Conservation (phyloP, 2,329 filamentous ascomycete species). For the Aspergillus pseudonomiae region DNA sequence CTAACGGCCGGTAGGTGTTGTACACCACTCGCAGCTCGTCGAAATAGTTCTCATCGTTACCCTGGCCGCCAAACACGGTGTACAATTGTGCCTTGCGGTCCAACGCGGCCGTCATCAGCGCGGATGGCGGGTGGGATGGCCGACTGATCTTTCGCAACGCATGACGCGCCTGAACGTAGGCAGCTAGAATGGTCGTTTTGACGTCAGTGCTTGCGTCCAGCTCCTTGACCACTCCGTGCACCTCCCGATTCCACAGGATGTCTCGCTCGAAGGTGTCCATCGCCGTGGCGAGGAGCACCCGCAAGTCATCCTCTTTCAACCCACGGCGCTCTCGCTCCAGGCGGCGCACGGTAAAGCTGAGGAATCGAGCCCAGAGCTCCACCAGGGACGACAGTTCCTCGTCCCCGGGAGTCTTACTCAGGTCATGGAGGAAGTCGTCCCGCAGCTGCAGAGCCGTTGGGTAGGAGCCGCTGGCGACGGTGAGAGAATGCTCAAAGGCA, state of each 20-base stretch:
- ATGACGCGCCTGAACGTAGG: not conserved
- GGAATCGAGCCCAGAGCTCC: slow-evolving; percentile 18
- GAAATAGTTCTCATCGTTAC: slow-evolving; percentile 31
- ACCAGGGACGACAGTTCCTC: slow-evolving; percentile 13
- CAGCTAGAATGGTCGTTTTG: not conserved
- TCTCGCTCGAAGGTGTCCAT: slow-evolving; percentile 12
- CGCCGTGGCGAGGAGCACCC: not conserved
- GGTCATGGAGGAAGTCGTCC: slow-evolving; percentile 18
- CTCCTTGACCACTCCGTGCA: slow-evolving; percentile 13
- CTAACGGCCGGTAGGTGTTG: slow-evolving; percentile 22
- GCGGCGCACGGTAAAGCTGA: slow-evolving; percentile 16
- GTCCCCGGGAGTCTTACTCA: slow-evolving; percentile 2
- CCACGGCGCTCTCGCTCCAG: slow-evolving; percentile 9
- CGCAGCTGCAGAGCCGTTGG: slow-evolving; percentile 16
- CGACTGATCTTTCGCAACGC: not conserved
- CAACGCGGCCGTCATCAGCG: not conserved
- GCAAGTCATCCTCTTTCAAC: slow-evolving; percentile 7
- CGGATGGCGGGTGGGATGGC: not conserved
- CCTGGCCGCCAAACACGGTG: slow-evolving; percentile 33
- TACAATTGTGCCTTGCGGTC: slow-evolving; percentile 4
- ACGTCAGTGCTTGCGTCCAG: not conserved
- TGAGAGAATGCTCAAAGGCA: slow-evolving; percentile 13
- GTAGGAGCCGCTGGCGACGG: slow-evolving; percentile 13
- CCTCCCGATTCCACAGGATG: slow-evolving; percentile 14
- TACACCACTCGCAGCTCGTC: slow-evolving; percentile 28